phyloP scores from a whole-genome alignment of 495 filamentous ascomycete genomes.

The Penicillium manginii region DNA sequence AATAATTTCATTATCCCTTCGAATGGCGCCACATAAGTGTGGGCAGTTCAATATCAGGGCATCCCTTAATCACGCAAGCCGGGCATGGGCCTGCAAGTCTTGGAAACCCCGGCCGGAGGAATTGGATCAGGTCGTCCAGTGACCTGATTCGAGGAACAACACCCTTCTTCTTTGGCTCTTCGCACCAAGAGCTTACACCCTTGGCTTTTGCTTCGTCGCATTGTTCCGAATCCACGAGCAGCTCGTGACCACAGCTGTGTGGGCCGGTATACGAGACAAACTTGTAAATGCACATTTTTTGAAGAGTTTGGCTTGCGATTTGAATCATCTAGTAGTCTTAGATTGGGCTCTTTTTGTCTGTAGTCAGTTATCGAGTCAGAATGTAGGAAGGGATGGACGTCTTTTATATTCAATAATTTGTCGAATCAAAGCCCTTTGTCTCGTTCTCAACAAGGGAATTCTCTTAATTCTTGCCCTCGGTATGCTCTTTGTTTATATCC shows the following conservation, averaged over 20 bases:
- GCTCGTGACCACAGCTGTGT: slow-evolving; percentile 1
- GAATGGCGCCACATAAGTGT: slow-evolving; percentile 1
- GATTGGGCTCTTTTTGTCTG: background rate
- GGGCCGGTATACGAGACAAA: slow-evolving; percentile 1
- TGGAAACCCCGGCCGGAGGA: background rate
- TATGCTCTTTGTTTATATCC: background rate
- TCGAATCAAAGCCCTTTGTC: background rate
- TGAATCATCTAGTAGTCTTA: background rate
- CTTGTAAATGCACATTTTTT: background rate
- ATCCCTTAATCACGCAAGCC: background rate
- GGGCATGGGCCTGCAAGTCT: background rate
- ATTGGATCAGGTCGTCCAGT: background rate
- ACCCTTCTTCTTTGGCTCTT: background rate
- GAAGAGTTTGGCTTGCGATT: background rate
- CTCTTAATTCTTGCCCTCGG: background rate
- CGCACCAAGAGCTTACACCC: background rate
- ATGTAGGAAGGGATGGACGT: background rate
- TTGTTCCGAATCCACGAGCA: background rate
- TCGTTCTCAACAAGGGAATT: background rate
- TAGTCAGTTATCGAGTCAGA: background rate
- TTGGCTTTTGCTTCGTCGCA: background rate
- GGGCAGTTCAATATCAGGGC: background rate
- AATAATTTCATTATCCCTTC: background rate
- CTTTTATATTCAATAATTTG: background rate
- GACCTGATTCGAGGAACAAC: background rate